Evolutionary conservation across 1,284 basidiomycete species (phyloP), one percentile per base, ranked within the genome.

Genomic region (Naganishia sp.): DNA sequence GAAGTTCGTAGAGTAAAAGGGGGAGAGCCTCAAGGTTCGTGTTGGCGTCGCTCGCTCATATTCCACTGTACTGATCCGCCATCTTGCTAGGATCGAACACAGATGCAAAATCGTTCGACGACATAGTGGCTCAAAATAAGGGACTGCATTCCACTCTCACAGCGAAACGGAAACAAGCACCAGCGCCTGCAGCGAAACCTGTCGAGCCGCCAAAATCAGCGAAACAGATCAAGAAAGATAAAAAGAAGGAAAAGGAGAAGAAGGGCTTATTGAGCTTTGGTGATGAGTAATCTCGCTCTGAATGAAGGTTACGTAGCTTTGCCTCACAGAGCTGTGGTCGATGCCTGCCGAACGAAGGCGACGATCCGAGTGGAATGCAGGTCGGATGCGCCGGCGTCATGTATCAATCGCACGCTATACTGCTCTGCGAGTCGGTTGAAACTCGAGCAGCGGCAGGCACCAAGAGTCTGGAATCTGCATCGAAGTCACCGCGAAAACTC

Each of bases 231-330:
- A 68, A 68, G 32, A 66, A 53, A 53, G 67, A 68, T 15, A 65
- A 65, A 47, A 68, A 68, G 64, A 68, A 68, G 54, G 63, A 68
- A 49, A 63, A 68, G 58, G 67, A 52, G 15, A 68, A 68, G 54
- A 68, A 68, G 58, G 51, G 67, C 17, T 39, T 68, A 41, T 47
- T 68, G 64, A 68, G 67, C 41, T 68, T 68, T 45, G 58, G 56
- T 17, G 63, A 68, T 25, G 67, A 52, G 11, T 62, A 21, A 54
- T 35, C 11, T 6, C 23, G 23, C 5, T 31, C 28, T 28, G 5
- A 28, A 3, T 28, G 5, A 5, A 28, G 28, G 28, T 28, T 5
- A 5, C 28, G 28, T 28, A 28, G 28, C 28, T 5, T 28, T 28
- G 28, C 28, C 28, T 28, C 5, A 2, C 5, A 28, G 28, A 28